A percentile compares a stretch with the other conserved stretches of the same genome.
Conservation (phyloP, 2,329 filamentous ascomycete species). For the Penicillium sp. region DNA sequence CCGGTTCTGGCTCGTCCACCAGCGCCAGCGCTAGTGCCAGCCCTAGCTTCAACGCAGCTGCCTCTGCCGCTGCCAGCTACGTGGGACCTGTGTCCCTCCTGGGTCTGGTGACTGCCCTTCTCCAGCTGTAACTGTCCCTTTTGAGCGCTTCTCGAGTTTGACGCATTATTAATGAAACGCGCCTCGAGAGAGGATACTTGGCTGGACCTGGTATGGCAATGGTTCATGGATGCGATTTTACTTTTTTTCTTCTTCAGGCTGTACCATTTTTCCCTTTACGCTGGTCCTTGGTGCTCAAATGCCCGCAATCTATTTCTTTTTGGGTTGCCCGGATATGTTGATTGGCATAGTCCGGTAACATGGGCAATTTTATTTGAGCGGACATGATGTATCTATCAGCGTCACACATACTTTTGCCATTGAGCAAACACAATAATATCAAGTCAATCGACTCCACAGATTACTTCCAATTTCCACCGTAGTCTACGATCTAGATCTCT, state of each 20-base stretch:
- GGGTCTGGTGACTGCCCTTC: constrained; percentile 28
- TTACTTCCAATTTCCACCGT: background rate
- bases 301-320: background rate
- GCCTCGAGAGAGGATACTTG: constrained; percentile 22
- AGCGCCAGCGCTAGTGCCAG: constrained; percentile 10
- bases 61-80: constrained; percentile 23
- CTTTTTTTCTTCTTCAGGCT: constrained; percentile 3
- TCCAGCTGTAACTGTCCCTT: constrained; percentile 27
- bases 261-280: constrained; percentile 4
- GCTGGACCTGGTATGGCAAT: constrained; percentile 22
- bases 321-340: background rate
- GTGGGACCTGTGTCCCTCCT: constrained; percentile 22
- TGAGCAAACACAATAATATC: background rate
- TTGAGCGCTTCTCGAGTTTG: constrained; percentile 1
- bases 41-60: constrained; percentile 18
- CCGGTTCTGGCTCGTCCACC: constrained; percentile 8
- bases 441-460: background rate
- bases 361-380: background rate
- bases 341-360: background rate
- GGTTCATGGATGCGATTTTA: constrained; percentile 11
- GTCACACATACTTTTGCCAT: background rate
- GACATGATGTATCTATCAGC: constrained; percentile 6
- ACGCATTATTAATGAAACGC: constrained; percentile 12
- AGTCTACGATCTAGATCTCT: background rate
- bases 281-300: background rate